phyloP scores from a whole-genome alignment of 768 basidiomycete species.

The Thelephora ganbajun region DNA sequence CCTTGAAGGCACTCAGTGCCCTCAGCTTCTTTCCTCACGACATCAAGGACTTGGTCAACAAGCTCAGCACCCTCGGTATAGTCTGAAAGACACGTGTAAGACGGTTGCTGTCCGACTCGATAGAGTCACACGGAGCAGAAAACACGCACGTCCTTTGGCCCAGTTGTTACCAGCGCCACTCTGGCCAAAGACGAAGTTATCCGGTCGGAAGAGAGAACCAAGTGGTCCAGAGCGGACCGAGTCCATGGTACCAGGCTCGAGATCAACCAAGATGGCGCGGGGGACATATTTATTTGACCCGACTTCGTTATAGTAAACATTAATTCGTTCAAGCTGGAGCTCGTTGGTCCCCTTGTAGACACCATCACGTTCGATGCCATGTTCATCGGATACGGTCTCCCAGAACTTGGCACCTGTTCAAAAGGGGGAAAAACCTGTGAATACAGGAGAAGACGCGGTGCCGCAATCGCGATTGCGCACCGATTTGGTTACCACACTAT shows the following conservation, averaged over 20 bases:
- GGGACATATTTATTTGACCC: constrained; percentile 96
- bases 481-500: constrained; percentile 99
- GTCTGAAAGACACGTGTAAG: constrained; percentile 27
- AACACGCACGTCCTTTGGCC: constrained; percentile 93
- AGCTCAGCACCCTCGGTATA: constrained; percentile 97
- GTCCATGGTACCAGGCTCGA: constrained; percentile 96
- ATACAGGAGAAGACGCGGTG: constrained; percentile 2
- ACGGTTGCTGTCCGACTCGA: constrained; percentile 9
- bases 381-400: constrained; percentile 98
- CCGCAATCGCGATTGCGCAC: constrained; percentile 29
- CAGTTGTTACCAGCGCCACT: constrained; percentile 99
- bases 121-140: neutral
- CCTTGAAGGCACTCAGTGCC: constrained; percentile 95
- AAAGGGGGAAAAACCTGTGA: constrained; percentile 5
- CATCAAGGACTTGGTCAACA: constrained; percentile 94
- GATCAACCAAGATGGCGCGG: constrained; percentile 91
- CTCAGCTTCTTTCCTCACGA: constrained; percentile 98
- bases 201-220: constrained; percentile 88
- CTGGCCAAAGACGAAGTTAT: constrained; percentile 98
- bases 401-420: constrained; percentile 81
- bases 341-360: constrained; percentile 88
- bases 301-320: constrained; percentile 96
- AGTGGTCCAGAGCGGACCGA: constrained; percentile 83
- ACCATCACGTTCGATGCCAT: constrained; percentile 90
- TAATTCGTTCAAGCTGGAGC: constrained; percentile 93